Conservation (phyloP, 2,329 filamentous ascomycete genomes). For the Aspergillus clavatus region DNA sequence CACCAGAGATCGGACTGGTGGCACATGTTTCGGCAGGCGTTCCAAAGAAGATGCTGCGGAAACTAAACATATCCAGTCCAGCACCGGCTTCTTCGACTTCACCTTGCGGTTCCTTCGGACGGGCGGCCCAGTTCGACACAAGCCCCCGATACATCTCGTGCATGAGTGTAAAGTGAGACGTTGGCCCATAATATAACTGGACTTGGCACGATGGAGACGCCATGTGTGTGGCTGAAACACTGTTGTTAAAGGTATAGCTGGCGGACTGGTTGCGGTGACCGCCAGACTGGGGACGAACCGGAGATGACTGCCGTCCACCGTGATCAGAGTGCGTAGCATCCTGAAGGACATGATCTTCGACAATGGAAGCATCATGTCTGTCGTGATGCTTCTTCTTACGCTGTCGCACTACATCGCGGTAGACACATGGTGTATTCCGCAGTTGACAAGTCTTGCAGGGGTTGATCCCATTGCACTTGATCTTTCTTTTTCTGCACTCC, state of each 20-base stretch:
- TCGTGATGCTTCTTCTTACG: slow-evolving; percentile 31
- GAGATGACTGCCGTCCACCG: slow-evolving; percentile 12
- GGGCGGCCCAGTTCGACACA: slow-evolving; percentile 17
- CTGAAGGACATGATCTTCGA: background rate
- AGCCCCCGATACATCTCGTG: slow-evolving; percentile 36
- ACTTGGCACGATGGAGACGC: slow-evolving; percentile 42
- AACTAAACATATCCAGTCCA: slow-evolving; percentile 37
- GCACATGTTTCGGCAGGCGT: slow-evolving; percentile 37
- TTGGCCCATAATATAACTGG: slow-evolving; percentile 46
- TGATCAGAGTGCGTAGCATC: slow-evolving; percentile 11
- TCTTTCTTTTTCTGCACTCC: slow-evolving; percentile 40
- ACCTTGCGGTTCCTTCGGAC: slow-evolving; percentile 19
- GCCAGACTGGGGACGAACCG: slow-evolving; percentile 10
- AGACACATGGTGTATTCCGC: slow-evolving; percentile 31
- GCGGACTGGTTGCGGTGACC: slow-evolving; percentile 16
- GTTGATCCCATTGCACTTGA: slow-evolving; percentile 37
- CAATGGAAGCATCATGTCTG: too few species aligned
- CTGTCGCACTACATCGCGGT: slow-evolving; percentile 34
- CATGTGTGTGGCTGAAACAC: slow-evolving; percentile 46
- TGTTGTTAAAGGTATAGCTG: slow-evolving; percentile 35
- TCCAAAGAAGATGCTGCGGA: slow-evolving; percentile 37
- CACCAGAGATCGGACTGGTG: slow-evolving; percentile 17
- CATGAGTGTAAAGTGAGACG: slow-evolving; percentile 45
- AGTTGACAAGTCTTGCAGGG: slow-evolving; percentile 39
- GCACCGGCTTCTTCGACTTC: slow-evolving; percentile 36